Evolutionary conservation across 495 filamentous ascomycete genomes (phyloP).

Genomic region (Talaromyces nanjingensis): DNA sequence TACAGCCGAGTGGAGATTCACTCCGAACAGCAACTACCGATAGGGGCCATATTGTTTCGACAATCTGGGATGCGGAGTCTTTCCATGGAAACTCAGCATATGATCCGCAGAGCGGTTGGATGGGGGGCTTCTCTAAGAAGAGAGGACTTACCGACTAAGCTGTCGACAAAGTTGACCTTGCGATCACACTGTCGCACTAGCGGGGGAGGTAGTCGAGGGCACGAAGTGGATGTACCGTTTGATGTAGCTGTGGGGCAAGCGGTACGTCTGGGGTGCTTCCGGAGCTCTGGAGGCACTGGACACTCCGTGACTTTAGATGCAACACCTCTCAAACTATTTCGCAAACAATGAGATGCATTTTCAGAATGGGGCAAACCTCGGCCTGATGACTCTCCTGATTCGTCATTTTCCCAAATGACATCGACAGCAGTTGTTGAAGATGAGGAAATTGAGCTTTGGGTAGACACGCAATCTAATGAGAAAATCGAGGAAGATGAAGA

Average conservation of each 20-base stretch:
- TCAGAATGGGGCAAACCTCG: conserved; percentile 17
- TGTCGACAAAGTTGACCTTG: conserved; percentile 94
- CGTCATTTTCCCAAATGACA: conserved; percentile 44
- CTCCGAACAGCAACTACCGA: conserved; percentile 42
- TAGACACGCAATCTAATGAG: conserved; percentile 63
- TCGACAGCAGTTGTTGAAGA: conserved; percentile 37
- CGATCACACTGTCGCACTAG: conserved; percentile 87
- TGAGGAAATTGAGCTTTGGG: conserved; percentile 47
- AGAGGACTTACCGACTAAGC: conserved; percentile 86
- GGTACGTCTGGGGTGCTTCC: conserved; percentile 78
- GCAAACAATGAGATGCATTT: conserved; percentile 17
- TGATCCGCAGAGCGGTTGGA: conserved; percentile 14
- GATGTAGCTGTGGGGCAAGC: conserved; percentile 33
- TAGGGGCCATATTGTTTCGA: conserved; percentile 93
- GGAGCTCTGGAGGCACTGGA: conserved; percentile 57
- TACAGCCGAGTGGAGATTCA: conserved; percentile 37
- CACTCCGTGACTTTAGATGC: conserved; percentile 27
- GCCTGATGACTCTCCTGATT: conserved; percentile 16
- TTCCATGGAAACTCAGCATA: conserved; percentile 25
- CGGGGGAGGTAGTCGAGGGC: conserved; percentile 66
- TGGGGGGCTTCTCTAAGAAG: conserved; percentile 11
- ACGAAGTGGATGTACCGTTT: conserved; percentile 36
- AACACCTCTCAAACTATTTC: conserved; percentile 22
- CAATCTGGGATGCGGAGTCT: conserved; percentile 97
- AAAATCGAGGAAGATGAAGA: conserved; percentile 73